Conservation (phyloP, 83 land plant genomes). For the Diphasiastrum complanatum region DNA sequence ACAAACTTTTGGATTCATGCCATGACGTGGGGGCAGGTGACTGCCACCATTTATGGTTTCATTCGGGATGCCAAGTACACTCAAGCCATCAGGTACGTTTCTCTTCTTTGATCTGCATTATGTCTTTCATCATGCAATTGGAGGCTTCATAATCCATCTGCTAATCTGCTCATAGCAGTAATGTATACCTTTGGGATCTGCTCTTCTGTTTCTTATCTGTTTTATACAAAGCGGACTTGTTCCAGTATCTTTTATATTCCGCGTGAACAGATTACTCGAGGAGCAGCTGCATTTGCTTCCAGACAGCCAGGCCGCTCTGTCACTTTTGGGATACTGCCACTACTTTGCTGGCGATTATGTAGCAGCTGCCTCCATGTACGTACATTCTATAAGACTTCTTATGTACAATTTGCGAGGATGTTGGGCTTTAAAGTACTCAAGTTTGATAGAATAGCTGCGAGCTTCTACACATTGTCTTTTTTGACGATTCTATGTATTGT, state of each 20-base stretch:
- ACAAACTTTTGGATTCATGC: too few relatives aligned
- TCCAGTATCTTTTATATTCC: too few relatives aligned
- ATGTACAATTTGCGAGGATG: too few relatives aligned
- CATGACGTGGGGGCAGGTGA: slow-evolving; percentile 35
- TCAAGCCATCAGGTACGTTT: slow-evolving; percentile 32
- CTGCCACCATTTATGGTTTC: slow-evolving; percentile 30
- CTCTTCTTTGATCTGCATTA: too few relatives aligned
- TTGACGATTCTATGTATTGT: too few relatives aligned
- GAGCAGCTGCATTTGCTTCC: slow-evolving; percentile 30
- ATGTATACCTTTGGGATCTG: too few relatives aligned
- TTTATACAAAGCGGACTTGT: too few relatives aligned
- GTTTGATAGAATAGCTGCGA: too few relatives aligned
- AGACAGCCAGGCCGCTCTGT: slow-evolving; percentile 37
- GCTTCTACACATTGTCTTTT: too few relatives aligned
- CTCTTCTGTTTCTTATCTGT: too few relatives aligned
- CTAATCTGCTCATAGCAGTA: too few relatives aligned
- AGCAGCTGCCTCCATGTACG: slow-evolving; percentile 35
- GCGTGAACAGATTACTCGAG: slow-evolving; percentile 36
- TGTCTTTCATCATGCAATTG: not conserved
- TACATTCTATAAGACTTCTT: not conserved
- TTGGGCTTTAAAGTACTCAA: too few relatives aligned
- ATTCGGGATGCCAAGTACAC: slow-evolving; percentile 27
- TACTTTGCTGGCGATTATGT: slow-evolving; percentile 27
- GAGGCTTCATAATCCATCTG: not conserved
- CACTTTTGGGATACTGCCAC: slow-evolving; percentile 36